Conservation (phyloP, 1,284 basidiomycete species). For the Papiliotrema laurentii region DNA sequence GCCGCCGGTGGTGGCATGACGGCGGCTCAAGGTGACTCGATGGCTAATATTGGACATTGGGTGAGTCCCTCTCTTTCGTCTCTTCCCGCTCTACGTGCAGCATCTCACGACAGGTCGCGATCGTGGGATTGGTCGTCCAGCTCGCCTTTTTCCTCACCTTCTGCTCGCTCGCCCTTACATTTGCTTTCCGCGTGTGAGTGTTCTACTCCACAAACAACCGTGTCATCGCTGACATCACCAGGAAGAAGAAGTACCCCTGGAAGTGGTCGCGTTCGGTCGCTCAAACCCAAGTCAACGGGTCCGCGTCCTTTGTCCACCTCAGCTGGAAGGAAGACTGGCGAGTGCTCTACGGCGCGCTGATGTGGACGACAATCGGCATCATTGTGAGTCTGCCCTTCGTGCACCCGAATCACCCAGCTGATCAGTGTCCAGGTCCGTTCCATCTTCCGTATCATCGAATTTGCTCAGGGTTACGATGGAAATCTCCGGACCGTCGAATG, state of each 20-base stretch:
- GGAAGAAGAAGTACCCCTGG: conserved; percentile 2
- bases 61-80: conserved; percentile 10
- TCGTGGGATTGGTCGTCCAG: conserved; percentile 60
- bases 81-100: too few species aligned
- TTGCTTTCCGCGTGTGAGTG: conserved; percentile 55
- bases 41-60: conserved; percentile 35
- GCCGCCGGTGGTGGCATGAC: conserved; percentile 47
- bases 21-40: conserved; percentile 15
- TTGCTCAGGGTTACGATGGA: conserved; percentile 61
- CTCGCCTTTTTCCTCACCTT: conserved; percentile 61
- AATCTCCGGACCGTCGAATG: conserved; percentile 59
- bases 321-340: conserved; percentile 55
- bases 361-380: conserved; percentile 60
- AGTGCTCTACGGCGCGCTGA: conserved; percentile 54
- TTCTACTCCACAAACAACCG: background rate
- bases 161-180: conserved; percentile 55
- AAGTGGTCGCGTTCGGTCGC: conserved; percentile 11
- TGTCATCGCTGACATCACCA: background rate
- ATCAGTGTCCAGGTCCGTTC: conserved; percentile 53
- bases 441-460: conserved; percentile 61
- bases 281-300: conserved; percentile 2
- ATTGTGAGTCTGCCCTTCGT: conserved; percentile 48
- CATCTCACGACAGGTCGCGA: conserved; percentile 55
- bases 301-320: conserved; percentile 50
- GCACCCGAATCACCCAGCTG: background rate